phyloP scores from a whole-genome alignment of 768 basidiomycete species.

The Brasilioporus rufonigricans region DNA sequence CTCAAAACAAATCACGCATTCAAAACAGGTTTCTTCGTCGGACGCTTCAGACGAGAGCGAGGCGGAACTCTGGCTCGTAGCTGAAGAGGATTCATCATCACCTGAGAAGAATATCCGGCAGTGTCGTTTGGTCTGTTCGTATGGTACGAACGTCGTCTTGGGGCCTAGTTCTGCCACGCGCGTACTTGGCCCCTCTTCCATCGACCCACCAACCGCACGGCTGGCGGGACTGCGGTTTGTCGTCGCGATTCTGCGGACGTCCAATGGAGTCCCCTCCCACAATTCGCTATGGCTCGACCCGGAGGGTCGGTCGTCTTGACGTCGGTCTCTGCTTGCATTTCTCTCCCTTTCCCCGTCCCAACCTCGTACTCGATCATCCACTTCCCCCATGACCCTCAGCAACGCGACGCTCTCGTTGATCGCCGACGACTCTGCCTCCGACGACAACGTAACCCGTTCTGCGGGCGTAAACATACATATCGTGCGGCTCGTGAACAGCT shows the following conservation, averaged over 20 bases:
- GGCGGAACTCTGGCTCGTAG: not conserved
- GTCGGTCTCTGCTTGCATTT: not conserved
- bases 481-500: slow-evolving; percentile 56
- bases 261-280: not conserved
- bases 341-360: not conserved
- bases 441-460: slow-evolving; percentile 8
- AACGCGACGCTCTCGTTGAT: slow-evolving; percentile 49
- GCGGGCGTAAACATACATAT: slow-evolving; percentile 51
- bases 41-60: slow-evolving; percentile 5
- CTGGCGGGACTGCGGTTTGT: not conserved
- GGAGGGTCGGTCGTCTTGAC: not conserved
- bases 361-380: slow-evolving; percentile 33
- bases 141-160: slow-evolving; percentile 3
- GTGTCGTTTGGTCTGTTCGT: slow-evolving; percentile 25
- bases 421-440: slow-evolving; percentile 28
- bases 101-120: slow-evolving; percentile 25
- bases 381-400: slow-evolving; percentile 38
- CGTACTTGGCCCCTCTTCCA: slow-evolving; percentile 7
- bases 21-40: slow-evolving; percentile 30
- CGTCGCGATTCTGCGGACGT: not conserved
- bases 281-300: not conserved
- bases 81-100: slow-evolving; percentile 5
- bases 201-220: not conserved
- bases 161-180: not conserved
- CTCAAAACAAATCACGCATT: slow-evolving; percentile 60